Evolutionary conservation across 805 yeast species (phyloP).

Genomic region (Suhomyces kilbournensis): DNA sequence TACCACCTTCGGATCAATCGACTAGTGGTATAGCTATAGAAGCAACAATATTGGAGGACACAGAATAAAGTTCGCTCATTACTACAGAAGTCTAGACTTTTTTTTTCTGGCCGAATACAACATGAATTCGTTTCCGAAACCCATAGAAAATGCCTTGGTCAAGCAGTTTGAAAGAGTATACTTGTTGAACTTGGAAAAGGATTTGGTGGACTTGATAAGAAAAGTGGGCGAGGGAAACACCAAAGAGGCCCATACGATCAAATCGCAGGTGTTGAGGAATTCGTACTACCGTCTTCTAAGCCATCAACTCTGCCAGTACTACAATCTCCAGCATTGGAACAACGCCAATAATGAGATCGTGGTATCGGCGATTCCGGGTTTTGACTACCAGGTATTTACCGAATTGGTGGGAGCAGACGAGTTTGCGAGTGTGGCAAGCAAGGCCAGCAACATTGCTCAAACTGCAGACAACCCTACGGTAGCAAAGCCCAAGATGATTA

Average conservation of each 20-base stretch:
- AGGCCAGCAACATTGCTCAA: background rate
- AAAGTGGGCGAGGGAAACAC: background rate
- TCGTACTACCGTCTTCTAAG: slow-evolving; percentile 65
- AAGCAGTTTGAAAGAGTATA: slow-evolving; percentile 21
- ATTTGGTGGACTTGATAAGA: slow-evolving; percentile 17
- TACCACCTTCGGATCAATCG: background rate
- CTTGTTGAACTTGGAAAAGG: slow-evolving; percentile 20
- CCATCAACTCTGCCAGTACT: slow-evolving; percentile 70
- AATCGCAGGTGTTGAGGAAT: slow-evolving; percentile 47
- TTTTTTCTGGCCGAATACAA: background rate
- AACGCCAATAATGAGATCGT: slow-evolving; percentile 20
- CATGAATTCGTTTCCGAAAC: slow-evolving; percentile 16
- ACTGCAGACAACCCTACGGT: background rate
- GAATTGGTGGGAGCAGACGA: slow-evolving; percentile 1
- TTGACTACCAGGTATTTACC: slow-evolving; percentile 12
- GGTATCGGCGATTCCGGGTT: slow-evolving; percentile 14
- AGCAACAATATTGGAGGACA: background rate
- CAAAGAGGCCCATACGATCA: slow-evolving; percentile 10
- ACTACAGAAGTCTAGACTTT: background rate
- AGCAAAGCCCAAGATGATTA: slow-evolving; percentile 14
- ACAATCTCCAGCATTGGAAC: slow-evolving; percentile 52
- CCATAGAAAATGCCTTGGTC: slow-evolving; percentile 16
- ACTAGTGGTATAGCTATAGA: background rate
- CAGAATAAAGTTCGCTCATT: background rate
- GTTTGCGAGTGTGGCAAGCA: background rate